Base-by-base conservation (phyloP, 2,329 filamentous ascomycete genomes). In the Pseudogymnoascus sp. region DNA sequence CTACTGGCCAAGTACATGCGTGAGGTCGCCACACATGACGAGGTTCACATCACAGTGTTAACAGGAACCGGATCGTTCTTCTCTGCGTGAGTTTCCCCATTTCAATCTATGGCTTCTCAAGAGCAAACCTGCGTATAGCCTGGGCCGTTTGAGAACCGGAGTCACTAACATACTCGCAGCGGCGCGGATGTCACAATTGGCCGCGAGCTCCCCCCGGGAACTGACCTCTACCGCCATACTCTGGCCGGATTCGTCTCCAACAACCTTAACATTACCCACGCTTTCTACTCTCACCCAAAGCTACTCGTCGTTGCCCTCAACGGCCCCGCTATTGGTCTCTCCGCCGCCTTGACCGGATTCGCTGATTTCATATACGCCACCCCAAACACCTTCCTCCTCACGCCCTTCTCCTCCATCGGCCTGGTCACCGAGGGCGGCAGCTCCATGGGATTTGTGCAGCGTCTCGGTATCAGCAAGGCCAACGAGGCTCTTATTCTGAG, bases 401-500 rank as follows among this genome's bases (percentile, higher is more conserved):
- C 92, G 0, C 94, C 94, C 3, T 97, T 97, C 77, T 88, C 87
- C 4, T 93, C 90, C 1, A 82, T 97, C 1, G 93, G 94, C 1
- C 84, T 99, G 1, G 92, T 97, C 0, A 84, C 92, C 61, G 94
- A 97, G 77, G 94, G 93, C 41, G 91, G 88, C 55, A 86, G 92
- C 0, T 91, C 86, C 13, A 79, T 86, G 62, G 91, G 87, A 0
- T 88, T 97, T 63, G 90, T 94, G 12, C 83, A 88, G 69, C 80
- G 93, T 0, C 80, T 97, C 25, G 94, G 94, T 0, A 82, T 91
- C 59, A 79, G 84, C 63, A 90, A 90, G 72, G 92, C 92, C 8
- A 96, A 95, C 71, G 94, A 97, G 80, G 93, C 94, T 10, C 81
- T 97, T 10, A 86, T 99, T 67, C 94, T 96, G 88, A 92, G 89